phyloP scores from a whole-genome alignment of 352 stramenopile species.

The Globisporangium recalcitrans region DNA sequence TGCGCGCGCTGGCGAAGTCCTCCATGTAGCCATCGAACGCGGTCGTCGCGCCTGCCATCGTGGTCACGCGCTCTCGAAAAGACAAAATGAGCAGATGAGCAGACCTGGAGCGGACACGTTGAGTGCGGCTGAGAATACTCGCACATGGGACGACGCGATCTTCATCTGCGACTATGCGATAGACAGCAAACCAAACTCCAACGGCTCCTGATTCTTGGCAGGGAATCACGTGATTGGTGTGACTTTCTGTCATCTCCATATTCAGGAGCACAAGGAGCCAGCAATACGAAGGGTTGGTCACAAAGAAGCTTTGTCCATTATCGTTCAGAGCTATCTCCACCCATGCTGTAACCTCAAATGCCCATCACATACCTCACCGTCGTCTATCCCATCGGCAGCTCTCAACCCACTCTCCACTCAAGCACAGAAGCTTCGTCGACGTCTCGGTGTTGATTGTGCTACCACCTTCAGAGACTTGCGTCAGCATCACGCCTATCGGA shows the following conservation, averaged over 20 bases:
- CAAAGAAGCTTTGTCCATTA: neutral
- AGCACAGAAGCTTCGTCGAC: neutral
- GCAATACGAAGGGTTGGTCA: neutral
- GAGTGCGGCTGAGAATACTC: conserved; percentile 9
- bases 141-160: neutral
- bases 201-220: neutral
- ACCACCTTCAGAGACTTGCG: too few relatives aligned
- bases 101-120: neutral
- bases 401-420: too few relatives aligned
- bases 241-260: too few relatives aligned
- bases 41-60: neutral
- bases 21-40: conserved; percentile 56
- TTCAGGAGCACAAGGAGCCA: too few relatives aligned
- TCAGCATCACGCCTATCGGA: neutral
- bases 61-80: neutral
- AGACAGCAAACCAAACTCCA: neutral
- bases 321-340: neutral
- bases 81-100: neutral
- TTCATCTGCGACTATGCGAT: conserved; percentile 1
- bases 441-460: neutral
- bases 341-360: neutral
- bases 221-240: conserved; percentile 10
- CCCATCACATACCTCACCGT: neutral
- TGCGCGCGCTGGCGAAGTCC: conserved; percentile 42
- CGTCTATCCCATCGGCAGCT: neutral